Conservation (phyloP, 495 filamentous ascomycete species). For the Penicillium canescens region DNA sequence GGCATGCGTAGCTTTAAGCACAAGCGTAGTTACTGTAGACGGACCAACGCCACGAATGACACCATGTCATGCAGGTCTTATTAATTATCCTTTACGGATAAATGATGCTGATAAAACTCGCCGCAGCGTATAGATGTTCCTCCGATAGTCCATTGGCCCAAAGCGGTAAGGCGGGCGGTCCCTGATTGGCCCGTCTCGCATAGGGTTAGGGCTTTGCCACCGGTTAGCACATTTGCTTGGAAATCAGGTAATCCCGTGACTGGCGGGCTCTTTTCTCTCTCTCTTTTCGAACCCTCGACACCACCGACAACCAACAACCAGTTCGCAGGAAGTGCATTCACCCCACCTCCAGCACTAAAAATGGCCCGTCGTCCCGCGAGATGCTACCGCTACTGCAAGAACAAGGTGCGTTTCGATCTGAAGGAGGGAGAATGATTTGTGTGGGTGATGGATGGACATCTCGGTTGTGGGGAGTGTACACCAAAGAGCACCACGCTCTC, state of each 20-base stretch:
- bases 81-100: neutral
- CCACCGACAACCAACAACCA: slow-evolving; percentile 41
- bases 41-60: neutral
- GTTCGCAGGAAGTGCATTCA: slow-evolving; percentile 57
- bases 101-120: neutral
- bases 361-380: slow-evolving; percentile 98
- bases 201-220: slow-evolving; percentile 52
- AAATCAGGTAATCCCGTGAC: slow-evolving; percentile 50
- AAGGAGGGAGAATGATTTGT: slow-evolving; percentile 28
- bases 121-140: neutral
- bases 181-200: slow-evolving; percentile 33
- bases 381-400: slow-evolving; percentile 99
- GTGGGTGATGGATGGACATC: slow-evolving; percentile 24
- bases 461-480: slow-evolving; percentile 36
- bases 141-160: slow-evolving; percentile 9
- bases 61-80: no score
- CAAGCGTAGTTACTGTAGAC: no score
- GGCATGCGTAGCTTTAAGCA: no score
- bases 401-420: slow-evolving; percentile 73
- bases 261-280: slow-evolving; percentile 35
- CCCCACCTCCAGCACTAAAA: slow-evolving; percentile 66
- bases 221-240: slow-evolving; percentile 40
- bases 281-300: slow-evolving; percentile 38
- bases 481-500: slow-evolving; percentile 10
- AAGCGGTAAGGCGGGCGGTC: slow-evolving; percentile 13